phyloP scores from a whole-genome alignment of 345 rosid species.

The Toxicodendron radicans region DNA sequence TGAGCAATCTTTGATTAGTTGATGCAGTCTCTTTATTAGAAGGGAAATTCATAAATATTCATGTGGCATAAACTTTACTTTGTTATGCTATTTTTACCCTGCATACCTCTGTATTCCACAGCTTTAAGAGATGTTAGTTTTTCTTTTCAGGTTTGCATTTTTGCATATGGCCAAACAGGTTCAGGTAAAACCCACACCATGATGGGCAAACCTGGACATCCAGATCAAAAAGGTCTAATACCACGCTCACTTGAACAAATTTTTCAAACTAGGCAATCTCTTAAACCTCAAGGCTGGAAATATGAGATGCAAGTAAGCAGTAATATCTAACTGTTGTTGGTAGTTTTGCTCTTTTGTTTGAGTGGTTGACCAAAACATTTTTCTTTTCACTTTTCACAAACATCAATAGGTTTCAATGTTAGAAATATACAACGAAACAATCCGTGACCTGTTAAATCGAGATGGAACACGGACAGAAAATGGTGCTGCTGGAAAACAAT shows the following conservation, averaged over 20 bases:
- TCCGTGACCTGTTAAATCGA: conserved; percentile 73
- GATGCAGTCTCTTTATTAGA: background rate
- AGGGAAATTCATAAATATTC: background rate
- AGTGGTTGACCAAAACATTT: background rate
- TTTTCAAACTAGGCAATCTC: conserved; percentile 85
- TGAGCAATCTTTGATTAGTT: background rate
- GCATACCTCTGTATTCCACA: background rate
- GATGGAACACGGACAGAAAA: conserved; percentile 56
- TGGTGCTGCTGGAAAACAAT: conserved; percentile 55
- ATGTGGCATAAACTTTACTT: background rate
- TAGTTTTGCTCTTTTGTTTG: conserved; percentile 5
- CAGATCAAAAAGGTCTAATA: conserved; percentile 73
- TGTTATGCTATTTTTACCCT: background rate
- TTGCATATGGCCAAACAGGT: conserved; percentile 99
- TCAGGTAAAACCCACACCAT: conserved; percentile 96
- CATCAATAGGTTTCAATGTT: conserved; percentile 83
- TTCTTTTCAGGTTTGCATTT: conserved; percentile 76
- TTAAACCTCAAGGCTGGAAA: conserved; percentile 89
- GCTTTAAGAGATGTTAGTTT: conserved; percentile 10
- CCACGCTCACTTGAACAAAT: conserved; percentile 93
- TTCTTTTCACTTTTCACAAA: conserved; percentile 6
- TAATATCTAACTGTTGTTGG: conserved; percentile 2
- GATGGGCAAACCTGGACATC: conserved; percentile 92
- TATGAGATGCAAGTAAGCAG: conserved; percentile 82
- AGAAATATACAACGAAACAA: conserved; percentile 94